These are phyloP conservation scores for Pezicula carpinea DNA, from an alignment of 2,329 filamentous ascomycete species.

Conservation along the genomic window DNA sequence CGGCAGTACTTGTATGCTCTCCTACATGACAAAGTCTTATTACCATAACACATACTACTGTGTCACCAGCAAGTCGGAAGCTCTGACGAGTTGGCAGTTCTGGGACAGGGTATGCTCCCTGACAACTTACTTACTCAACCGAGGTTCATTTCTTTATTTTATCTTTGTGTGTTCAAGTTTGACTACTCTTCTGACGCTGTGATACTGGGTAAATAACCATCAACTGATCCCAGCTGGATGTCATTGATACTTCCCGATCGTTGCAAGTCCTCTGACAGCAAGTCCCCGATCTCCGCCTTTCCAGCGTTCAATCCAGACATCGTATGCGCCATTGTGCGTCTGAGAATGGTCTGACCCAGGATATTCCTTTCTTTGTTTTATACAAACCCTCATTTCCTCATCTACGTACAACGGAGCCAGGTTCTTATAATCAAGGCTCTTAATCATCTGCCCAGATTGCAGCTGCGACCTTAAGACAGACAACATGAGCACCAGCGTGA, in stretches of 20 bases:
- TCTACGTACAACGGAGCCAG: conserved; percentile 73
- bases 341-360: conserved; percentile 26
- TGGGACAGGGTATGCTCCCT: no score
- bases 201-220: no score
- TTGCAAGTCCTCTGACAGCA: conserved; percentile 54
- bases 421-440: conserved; percentile 71
- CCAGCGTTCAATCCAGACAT: conserved; percentile 56
- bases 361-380: conserved; percentile 32
- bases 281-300: conserved; percentile 51
- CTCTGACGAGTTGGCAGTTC: no score
- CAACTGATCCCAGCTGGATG: no score
- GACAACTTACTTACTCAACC: no score
- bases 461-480: conserved; percentile 54
- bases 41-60: no score
- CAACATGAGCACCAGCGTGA: conserved; percentile 74
- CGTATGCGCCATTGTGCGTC: conserved; percentile 40
- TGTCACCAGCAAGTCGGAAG: no score
- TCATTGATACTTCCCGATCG: conserved; percentile 6
- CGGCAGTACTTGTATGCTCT: background rate
- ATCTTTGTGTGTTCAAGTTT: no score
- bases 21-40: background rate
- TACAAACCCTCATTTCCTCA: conserved; percentile 67
- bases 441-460: conserved; percentile 36
- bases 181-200: no score
- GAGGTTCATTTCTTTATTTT: no score